phyloP scores from a whole-genome alignment of 805 yeast species.

The Zygotorulaspora florentina region DNA sequence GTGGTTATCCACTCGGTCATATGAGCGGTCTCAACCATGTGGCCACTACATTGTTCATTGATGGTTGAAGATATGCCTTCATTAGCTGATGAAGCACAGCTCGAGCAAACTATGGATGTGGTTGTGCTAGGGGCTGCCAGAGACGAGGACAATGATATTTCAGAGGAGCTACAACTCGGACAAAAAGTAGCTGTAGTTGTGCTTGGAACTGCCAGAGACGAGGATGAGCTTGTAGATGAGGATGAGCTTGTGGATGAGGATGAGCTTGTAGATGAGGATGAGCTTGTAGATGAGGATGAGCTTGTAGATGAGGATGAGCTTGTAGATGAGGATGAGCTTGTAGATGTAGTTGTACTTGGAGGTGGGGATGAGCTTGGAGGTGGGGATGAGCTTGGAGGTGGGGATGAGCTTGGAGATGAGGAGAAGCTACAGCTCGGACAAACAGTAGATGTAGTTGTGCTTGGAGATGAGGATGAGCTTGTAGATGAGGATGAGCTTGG shows the following conservation, averaged over 20 bases:
- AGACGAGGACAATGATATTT: neutral
- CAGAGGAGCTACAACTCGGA: neutral
- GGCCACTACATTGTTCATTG: neutral
- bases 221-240: neutral
- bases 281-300: no score
- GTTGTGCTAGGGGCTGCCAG: neutral
- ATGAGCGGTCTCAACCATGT: neutral
- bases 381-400: no score
- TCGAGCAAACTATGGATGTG: slow-evolving; percentile 1
- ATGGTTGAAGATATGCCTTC: neutral
- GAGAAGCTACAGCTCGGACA: neutral
- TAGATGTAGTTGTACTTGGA: no score
- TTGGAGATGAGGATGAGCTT: neutral
- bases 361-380: no score
- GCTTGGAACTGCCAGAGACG: neutral
- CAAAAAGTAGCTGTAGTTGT: neutral
- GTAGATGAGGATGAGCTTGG: neutral
- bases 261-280: no score
- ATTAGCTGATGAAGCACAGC: neutral
- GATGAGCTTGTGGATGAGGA: no score
- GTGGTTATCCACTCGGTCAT: neutral
- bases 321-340: no score
- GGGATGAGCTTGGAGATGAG: no score
- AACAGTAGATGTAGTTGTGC: neutral
- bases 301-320: no score